Evolutionary conservation across 768 basidiomycete genomes (phyloP).

Genomic region (Lactifluus subvellereus): DNA sequence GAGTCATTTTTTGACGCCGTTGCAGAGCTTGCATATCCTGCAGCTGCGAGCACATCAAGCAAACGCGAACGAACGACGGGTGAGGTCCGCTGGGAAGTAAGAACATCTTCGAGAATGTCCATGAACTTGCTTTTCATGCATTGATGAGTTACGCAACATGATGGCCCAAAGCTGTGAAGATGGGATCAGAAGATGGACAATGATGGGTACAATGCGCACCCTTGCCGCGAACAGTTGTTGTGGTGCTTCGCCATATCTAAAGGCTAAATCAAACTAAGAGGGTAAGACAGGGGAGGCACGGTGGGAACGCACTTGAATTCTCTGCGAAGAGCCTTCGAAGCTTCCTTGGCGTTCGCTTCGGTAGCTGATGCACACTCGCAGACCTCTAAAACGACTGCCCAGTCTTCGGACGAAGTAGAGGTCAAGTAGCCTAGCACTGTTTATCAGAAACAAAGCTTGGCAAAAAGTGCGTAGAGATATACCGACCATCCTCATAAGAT

Average conservation of each 20-base stretch:
- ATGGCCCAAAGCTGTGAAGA: constrained; percentile 73
- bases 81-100: constrained; percentile 54
- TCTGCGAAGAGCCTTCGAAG: constrained; percentile 69
- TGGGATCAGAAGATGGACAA: background rate
- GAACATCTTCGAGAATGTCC: constrained; percentile 45
- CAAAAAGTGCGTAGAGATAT: too few species aligned
- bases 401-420: constrained; percentile 75
- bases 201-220: constrained; percentile 4
- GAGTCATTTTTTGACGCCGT: constrained; percentile 32
- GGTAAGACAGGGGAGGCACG: background rate
- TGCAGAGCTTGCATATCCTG: too few species aligned
- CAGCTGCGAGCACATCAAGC: constrained; percentile 75
- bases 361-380: constrained; percentile 74
- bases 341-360: constrained; percentile 79
- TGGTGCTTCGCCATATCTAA: constrained; percentile 20
- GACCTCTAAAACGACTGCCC: constrained; percentile 75
- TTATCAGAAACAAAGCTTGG: constrained; percentile 1
- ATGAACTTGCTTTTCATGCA: too few species aligned
- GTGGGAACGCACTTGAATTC: constrained; percentile 67
- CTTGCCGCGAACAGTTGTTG: constrained; percentile 23
- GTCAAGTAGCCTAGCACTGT: constrained; percentile 54
- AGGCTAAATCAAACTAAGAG: background rate
- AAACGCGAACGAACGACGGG: constrained; percentile 78
- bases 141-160: constrained; percentile 68
- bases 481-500: too few species aligned